Evolutionary conservation across 257 asterid genomes (phyloP), one percentile per base, ranked within the genome.

Genomic region (Leonotis leonurus): DNA sequence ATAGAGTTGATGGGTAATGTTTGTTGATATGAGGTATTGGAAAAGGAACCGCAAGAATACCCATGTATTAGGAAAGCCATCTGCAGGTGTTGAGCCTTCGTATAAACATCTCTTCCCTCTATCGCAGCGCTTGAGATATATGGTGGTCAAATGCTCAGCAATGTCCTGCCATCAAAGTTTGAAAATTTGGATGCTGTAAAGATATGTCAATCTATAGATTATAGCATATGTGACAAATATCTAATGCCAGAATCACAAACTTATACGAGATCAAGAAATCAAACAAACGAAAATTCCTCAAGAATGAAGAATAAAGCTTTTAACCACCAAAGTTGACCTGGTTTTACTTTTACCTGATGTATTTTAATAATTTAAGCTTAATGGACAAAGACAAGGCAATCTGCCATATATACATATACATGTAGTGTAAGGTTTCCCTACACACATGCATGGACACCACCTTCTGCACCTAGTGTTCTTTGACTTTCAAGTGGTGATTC

Each of bases 101-200:
- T 91, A 91, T 64, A 88, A 73, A 75, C 96, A 90, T 11, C 97
- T 95, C 51, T 84, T 91, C 17, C 98, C 97, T 44, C 98, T 81
- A 50, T 86, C 95, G 71, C 96, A 86, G 14, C 93, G 95, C 67
- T 80, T 85, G 60, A 93, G 80, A 80, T 85, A 67, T 55, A 89
- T 79, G 59, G 96, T 85, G 64, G 95, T 89, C 82, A 93, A 80
- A 70, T 93, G 99, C 81, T 93, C 99, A 10, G 96, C 97, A 77
- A 93, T 82, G 66, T 93, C 99, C 99, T 93, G 90, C 68, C 68
- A 66, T 37, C 32, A 8, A 18, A 55, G 33, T 56, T 58, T 62
- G 22, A 64, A 32, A 11, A 65, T 33, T 61, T 16, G 39, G 26
- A 64, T 29, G 17, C 21, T 9, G 22, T 30, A 51, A 52, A 33